Evolutionary conservation across 2,329 filamentous ascomycete genomes (phyloP).

Genomic region (Xylariales sp.): DNA sequence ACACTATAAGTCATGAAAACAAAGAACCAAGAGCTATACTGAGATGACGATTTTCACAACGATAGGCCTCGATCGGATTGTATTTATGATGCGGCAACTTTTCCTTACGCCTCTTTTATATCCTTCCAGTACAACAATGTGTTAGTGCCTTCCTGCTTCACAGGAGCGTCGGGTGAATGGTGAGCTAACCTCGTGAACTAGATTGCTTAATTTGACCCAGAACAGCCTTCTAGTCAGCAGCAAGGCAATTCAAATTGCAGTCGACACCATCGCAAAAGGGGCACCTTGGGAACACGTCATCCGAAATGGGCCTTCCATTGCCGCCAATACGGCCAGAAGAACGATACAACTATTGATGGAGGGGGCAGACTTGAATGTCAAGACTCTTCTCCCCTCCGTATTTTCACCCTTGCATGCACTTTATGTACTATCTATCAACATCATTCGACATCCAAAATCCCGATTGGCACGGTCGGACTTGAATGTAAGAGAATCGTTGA

Average conservation of each 20-base stretch:
- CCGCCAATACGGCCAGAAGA: slow-evolving; percentile 5
- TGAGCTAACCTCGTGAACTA: background rate
- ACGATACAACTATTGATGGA: slow-evolving; percentile 8
- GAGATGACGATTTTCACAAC: too few species aligned
- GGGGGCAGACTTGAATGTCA: slow-evolving; percentile 4
- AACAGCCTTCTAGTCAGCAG: slow-evolving; percentile 8
- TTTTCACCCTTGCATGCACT: slow-evolving; percentile 5
- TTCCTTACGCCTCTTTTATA: slow-evolving; percentile 8
- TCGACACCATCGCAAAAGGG: slow-evolving; percentile 3
- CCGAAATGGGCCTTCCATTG: slow-evolving; percentile 6
- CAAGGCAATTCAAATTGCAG: slow-evolving; percentile 3
- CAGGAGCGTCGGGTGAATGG: background rate
- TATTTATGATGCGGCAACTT: slow-evolving; percentile 5
- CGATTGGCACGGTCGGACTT: slow-evolving; percentile 8
- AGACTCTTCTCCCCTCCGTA: slow-evolving; percentile 3
- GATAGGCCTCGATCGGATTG: slow-evolving; percentile 7
- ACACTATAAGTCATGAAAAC: background rate
- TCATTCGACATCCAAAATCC: slow-evolving; percentile 5
- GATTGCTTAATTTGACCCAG: slow-evolving; percentile 6
- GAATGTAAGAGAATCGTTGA: slow-evolving; percentile 5
- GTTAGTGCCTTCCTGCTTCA: background rate
- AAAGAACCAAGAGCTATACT: too few species aligned
- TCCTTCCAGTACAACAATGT: slow-evolving; percentile 9
- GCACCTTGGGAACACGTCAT: slow-evolving; percentile 7
- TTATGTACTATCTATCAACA: slow-evolving; percentile 7